These are phyloP conservation scores for Symbiotaphrina buchneri DNA, from an alignment of 495 filamentous ascomycete species.

Conservation along the genomic window DNA sequence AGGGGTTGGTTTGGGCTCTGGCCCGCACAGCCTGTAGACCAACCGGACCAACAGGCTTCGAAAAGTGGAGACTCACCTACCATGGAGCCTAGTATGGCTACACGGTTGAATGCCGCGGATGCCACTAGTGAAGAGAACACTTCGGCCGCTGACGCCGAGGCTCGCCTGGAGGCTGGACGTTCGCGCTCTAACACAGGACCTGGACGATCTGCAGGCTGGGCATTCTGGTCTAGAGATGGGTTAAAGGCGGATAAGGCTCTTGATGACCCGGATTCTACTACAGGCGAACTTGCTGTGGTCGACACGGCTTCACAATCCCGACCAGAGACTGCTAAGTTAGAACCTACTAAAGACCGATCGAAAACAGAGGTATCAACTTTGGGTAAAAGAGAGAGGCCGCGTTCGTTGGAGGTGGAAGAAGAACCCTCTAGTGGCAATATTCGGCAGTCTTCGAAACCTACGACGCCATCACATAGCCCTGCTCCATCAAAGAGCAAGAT, in stretches of 20 bases:
- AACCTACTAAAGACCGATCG: conserved; percentile 6
- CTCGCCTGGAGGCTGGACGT: no score
- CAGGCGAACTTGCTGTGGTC: conserved; percentile 46
- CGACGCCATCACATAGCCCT: neutral
- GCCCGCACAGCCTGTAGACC: no score
- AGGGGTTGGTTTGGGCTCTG: no score
- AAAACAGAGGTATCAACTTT: conserved; percentile 7
- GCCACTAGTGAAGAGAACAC: no score
- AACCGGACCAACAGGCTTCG: no score
- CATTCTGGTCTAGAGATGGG: conserved; percentile 59
- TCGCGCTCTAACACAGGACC: conserved; percentile 1
- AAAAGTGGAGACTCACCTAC: no score
- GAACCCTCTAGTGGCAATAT: neutral
- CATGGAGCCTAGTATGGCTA: no score
- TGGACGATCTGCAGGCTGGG: conserved; percentile 43
- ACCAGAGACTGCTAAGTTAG: conserved; percentile 26
- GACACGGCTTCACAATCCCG: conserved; percentile 38
- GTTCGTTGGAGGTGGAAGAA: conserved; percentile 1
- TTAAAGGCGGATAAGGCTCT: conserved; percentile 18
- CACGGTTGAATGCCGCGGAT: no score
- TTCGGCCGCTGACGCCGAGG: no score
- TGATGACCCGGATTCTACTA: conserved; percentile 20
- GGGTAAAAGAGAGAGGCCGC: conserved; percentile 1
- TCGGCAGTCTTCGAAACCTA: neutral
- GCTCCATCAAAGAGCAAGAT: neutral